Evolutionary conservation across 75 land plant species (phyloP).

Genomic region (Picea sitchensis): DNA sequence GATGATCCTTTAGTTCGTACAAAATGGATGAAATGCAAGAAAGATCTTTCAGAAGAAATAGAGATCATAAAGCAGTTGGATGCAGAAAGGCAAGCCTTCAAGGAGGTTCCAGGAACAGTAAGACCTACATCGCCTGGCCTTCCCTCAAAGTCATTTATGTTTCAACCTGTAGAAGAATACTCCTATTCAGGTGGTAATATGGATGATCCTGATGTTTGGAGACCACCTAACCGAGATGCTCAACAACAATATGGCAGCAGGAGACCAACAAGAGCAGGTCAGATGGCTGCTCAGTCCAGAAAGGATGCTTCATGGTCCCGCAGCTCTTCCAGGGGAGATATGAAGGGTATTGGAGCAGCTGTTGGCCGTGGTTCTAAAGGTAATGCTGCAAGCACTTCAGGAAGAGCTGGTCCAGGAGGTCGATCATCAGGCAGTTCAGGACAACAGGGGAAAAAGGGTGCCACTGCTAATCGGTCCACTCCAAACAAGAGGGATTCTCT

Average conservation of each 20-base stretch:
- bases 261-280: constrained; percentile 79
- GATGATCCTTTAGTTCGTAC: constrained; percentile 76
- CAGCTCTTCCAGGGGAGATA: constrained; percentile 34
- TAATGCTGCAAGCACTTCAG: constrained; percentile 19
- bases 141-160: constrained; percentile 52
- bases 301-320: constrained; percentile 80
- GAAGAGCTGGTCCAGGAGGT: constrained; percentile 41
- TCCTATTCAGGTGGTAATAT: constrained; percentile 43
- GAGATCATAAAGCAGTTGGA: constrained; percentile 89
- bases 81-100: constrained; percentile 81
- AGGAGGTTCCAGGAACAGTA: constrained; percentile 53
- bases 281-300: constrained; percentile 42
- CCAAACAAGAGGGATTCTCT: constrained; percentile 68
- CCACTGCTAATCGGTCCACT: constrained; percentile 37
- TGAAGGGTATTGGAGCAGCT: constrained; percentile 9
- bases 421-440: constrained; percentile 44
- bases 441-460: constrained; percentile 43
- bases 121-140: constrained; percentile 68
- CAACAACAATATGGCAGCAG: constrained; percentile 55
- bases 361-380: constrained; percentile 45
- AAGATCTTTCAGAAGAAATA: constrained; percentile 77
- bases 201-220: constrained; percentile 99
- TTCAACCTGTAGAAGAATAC: constrained; percentile 83
- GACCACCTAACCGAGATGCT: constrained; percentile 79
- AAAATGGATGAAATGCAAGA: constrained; percentile 97